phyloP scores from a whole-genome alignment of 164 flowering plant species.

The Magnolia sinica region DNA sequence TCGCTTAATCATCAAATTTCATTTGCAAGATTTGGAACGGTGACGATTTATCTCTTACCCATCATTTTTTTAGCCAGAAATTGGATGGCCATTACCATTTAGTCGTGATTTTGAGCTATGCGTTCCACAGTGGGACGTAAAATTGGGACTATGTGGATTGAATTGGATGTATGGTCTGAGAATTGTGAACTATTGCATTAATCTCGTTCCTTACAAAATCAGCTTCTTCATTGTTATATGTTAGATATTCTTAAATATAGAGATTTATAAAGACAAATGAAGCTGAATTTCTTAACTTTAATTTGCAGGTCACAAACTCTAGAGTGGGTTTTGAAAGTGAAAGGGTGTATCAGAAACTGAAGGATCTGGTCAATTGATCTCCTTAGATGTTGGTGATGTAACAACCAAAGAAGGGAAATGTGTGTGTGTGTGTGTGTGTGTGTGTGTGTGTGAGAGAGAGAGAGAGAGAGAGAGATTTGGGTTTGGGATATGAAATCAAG shows the following conservation, averaged over 20 bases:
- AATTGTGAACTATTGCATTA: too few species aligned
- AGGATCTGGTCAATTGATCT: conserved; percentile 24
- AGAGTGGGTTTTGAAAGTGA: conserved; percentile 54
- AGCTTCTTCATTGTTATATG: background rate
- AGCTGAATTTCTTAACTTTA: background rate
- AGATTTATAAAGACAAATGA: background rate
- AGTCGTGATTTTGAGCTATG: too few species aligned
- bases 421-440: too few species aligned
- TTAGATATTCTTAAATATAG: background rate
- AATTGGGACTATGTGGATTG: too few species aligned
- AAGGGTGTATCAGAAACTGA: conserved; percentile 39
- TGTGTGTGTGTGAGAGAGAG: too few species aligned
- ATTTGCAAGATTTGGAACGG: background rate
- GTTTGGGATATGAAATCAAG: too few species aligned
- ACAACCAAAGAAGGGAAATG: background rate
- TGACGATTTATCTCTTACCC: background rate
- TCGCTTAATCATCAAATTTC: background rate
- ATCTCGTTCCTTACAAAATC: too few species aligned
- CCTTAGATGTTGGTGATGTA: background rate
- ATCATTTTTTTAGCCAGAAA: too few species aligned
- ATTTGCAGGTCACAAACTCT: conserved; percentile 37
- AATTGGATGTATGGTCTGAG: too few species aligned
- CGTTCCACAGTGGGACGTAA: too few species aligned
- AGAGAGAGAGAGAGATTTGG: too few species aligned
- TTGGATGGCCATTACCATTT: too few species aligned